Base-by-base conservation (phyloP, 257 asterid genomes). In the Datura wrightii region DNA sequence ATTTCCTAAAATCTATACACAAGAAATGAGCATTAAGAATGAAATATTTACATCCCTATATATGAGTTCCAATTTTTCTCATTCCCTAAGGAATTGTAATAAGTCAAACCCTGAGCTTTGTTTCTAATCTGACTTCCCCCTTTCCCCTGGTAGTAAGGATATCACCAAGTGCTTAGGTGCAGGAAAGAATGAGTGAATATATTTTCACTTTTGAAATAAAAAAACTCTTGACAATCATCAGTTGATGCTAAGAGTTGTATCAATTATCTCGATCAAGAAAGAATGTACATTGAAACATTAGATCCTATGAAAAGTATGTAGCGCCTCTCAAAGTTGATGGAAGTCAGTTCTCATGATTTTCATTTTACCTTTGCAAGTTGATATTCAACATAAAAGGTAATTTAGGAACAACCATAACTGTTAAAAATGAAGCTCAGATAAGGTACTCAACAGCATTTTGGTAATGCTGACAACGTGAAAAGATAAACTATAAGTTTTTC, bases 71-170 rank as follows among this genome's bases (percentile, higher is more conserved):
- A 31, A 50, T 14, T 76, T 36, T 52, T 78, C 48, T 78, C 24
- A 14, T 52, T 78, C 60, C 31, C 48, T 34, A 14, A 52, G 63
- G 63, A 52, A 52, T 34, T 52, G 82, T 34, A 6, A 78, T 15
- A 78, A 31, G 60, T 74, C 81, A 74, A 24, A 24, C 60, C 81
- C 44, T 50, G 60, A 42, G n/a, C 79, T 71, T 44, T 10, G 3
- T 44, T 70, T n/a, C 18, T 71, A 71, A 44, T 44, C 54, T 44
- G 56, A 71, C 79, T 44, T 71, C n/a, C 79, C 56, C 10, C 56
- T 44, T 71, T 71, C 56, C 10, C 79, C 37, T n/a, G 79, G 79
- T 44, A 71, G 18, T 44, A n/a, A 71, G 44, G 79, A 71, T 44
- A 71, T 37, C 10, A 44, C 5, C 79, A n/a, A 18, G 56, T 41